These are phyloP conservation scores for Metahyphopichia silvanorum DNA, from an alignment of 805 yeast genomes.

Conservation along the genomic window DNA sequence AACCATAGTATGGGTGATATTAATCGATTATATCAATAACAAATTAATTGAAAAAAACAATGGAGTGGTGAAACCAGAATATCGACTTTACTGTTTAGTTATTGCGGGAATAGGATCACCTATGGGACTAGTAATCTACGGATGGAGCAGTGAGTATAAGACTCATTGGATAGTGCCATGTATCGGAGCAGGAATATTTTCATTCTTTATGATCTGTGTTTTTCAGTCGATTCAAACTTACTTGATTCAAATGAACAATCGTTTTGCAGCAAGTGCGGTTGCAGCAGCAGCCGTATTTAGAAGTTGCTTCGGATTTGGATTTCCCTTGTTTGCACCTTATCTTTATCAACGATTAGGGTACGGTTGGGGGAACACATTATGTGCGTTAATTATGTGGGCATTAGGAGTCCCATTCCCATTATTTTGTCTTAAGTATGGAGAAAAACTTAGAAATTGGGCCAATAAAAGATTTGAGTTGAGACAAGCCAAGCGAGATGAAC, in stretches of 20 bases:
- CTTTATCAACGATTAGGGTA: slow-evolving; percentile 58
- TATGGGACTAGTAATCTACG: slow-evolving; percentile 63
- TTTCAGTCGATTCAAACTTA: slow-evolving; percentile 68
- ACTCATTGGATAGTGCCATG: slow-evolving; percentile 62
- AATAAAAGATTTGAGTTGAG: slow-evolving; percentile 45
- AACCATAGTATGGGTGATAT: slow-evolving; percentile 44
- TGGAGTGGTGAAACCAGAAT: slow-evolving; percentile 62
- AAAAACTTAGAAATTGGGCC: slow-evolving; percentile 55
- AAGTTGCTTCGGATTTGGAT: slow-evolving; percentile 63
- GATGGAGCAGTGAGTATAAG: slow-evolving; percentile 62
- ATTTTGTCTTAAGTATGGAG: slow-evolving; percentile 55
- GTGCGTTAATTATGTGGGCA: slow-evolving; percentile 53
- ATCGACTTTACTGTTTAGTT: slow-evolving; percentile 50
- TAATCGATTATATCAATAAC: slow-evolving; percentile 39
- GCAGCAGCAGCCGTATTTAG: slow-evolving; percentile 70
- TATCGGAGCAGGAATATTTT: slow-evolving; percentile 59
- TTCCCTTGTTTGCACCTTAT: slow-evolving; percentile 61
- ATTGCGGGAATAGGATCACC: slow-evolving; percentile 52
- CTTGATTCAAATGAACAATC: slow-evolving; percentile 67
- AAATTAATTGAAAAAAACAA: slow-evolving; percentile 37
- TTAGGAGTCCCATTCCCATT: slow-evolving; percentile 70
- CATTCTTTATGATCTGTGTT: slow-evolving; percentile 57
- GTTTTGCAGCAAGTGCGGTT: slow-evolving; percentile 64
- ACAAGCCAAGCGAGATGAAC: slow-evolving; percentile 45
- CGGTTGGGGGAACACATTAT: slow-evolving; percentile 70